Conservation (phyloP, 768 basidiomycete genomes). For the Auriculariales sp. region DNA sequence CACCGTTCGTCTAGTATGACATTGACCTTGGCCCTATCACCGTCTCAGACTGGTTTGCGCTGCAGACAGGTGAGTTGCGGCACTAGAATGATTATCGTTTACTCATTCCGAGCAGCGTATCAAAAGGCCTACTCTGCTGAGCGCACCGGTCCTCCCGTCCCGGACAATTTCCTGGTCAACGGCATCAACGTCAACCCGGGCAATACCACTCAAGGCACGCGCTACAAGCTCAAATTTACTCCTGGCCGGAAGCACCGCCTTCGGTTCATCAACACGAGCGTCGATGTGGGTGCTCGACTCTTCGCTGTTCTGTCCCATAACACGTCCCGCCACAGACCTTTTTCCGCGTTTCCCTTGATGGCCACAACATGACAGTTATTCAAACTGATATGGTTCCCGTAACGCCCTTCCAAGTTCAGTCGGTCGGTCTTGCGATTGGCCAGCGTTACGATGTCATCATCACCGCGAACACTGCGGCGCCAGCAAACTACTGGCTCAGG, state of each 20-base stretch:
- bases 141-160: background rate
- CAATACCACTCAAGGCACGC: background rate
- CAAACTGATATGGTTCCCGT: conserved; percentile 1
- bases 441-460: conserved; percentile 5
- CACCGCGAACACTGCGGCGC: background rate
- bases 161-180: background rate
- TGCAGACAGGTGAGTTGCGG: background rate
- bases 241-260: conserved; percentile 5
- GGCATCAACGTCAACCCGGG: background rate
- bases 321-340: background rate
- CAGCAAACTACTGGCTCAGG: background rate
- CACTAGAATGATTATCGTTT: background rate
- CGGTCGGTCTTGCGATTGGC: background rate
- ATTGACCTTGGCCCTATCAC: background rate
- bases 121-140: background rate
- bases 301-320: background rate
- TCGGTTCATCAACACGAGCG: conserved; percentile 3
- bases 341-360: conserved; percentile 2
- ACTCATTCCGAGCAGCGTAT: background rate
- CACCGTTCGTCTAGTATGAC: background rate
- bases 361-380: conserved; percentile 3
- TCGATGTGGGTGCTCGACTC: background rate
- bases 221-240: conserved; percentile 1
- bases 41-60: background rate
- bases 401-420: background rate